Conservation (phyloP, 768 basidiomycete genomes). For the Tulasnella sp. region DNA sequence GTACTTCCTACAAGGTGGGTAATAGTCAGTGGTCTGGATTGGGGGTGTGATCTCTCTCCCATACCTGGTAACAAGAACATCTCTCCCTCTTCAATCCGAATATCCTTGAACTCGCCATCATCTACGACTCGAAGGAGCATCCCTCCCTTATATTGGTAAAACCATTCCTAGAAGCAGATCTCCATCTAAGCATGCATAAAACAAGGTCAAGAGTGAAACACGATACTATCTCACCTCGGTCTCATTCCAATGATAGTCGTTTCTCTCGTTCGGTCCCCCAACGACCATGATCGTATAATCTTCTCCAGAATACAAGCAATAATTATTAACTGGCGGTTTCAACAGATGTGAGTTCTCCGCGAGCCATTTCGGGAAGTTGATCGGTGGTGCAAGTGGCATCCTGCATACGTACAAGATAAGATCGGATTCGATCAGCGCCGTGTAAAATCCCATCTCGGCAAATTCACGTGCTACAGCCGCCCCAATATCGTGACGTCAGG, state of each 20-base stretch:
- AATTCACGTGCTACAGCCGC: no score
- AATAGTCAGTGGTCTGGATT: neutral
- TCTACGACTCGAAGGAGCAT: constrained; percentile 87
- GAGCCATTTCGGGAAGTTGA: constrained; percentile 89
- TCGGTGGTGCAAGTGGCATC: constrained; percentile 69
- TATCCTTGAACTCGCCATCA: constrained; percentile 68
- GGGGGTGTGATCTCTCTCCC: constrained; percentile 20
- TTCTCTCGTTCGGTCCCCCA: constrained; percentile 89
- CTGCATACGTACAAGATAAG: constrained; percentile 1
- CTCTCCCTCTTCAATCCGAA: constrained; percentile 84
- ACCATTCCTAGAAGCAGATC: constrained; percentile 68
- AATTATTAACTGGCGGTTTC: constrained; percentile 89
- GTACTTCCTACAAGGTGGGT: constrained; percentile 57
- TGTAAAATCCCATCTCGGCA: no score
- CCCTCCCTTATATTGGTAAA: constrained; percentile 89
- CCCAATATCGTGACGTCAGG: no score
- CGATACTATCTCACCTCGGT: constrained; percentile 53
- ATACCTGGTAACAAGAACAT: constrained; percentile 92
- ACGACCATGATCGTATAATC: constrained; percentile 95
- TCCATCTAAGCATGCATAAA: neutral
- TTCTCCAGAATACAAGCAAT: constrained; percentile 65
- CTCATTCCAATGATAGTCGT: constrained; percentile 92
- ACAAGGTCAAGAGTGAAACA: neutral
- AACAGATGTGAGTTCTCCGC: constrained; percentile 66
- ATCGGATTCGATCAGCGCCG: neutral